These are phyloP conservation scores for Coprinopsis sp. DNA, from an alignment of 768 basidiomycete genomes.

Conservation along the genomic window DNA sequence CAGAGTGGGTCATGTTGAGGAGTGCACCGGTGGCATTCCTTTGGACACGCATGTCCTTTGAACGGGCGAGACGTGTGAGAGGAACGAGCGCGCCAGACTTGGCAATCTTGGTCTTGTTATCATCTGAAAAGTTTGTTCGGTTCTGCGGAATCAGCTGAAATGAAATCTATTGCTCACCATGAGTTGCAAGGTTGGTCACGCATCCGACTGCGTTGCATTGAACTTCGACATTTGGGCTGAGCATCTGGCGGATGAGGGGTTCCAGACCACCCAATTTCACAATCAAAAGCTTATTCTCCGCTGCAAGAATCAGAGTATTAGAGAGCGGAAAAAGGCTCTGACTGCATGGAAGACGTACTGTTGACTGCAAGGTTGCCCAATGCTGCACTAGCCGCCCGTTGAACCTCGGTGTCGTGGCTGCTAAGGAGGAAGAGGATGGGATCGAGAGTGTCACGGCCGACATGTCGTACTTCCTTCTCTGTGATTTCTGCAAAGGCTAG, in stretches of 20 bases:
- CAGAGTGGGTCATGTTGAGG: constrained; percentile 99
- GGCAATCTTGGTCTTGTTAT: constrained; percentile 99
- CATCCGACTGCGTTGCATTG: constrained; percentile 99
- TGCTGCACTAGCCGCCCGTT: constrained; percentile 95
- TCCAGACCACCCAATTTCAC: constrained; percentile 97
- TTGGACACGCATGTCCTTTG: constrained; percentile 99
- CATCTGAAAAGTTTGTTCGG: constrained; percentile 49
- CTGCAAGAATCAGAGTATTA: constrained; percentile 37
- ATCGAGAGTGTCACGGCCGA: constrained; percentile 95
- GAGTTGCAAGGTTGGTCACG: constrained; percentile 97
- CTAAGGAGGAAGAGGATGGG: constrained; percentile 96
- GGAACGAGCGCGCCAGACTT: constrained; percentile 99
- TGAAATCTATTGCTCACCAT: constrained; percentile 56
- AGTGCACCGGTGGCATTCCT: constrained; percentile 97
- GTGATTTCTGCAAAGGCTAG: constrained; percentile 99
- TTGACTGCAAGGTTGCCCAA: constrained; percentile 98
- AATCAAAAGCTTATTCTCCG: constrained; percentile 98
- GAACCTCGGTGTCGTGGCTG: constrained; percentile 98
- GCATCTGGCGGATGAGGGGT: constrained; percentile 97
- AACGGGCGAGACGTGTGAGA: constrained; percentile 90
- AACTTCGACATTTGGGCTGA: constrained; percentile 97
- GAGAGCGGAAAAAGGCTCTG: neutral
- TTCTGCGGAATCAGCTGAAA: neutral
- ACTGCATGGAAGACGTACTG: constrained; percentile 51
- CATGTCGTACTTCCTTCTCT: constrained; percentile 97